A percentile compares a stretch with the other conserved stretches of the same genome.
phyloP scores from a whole-genome alignment of 345 rosid species.

The Sapria himalayana region DNA sequence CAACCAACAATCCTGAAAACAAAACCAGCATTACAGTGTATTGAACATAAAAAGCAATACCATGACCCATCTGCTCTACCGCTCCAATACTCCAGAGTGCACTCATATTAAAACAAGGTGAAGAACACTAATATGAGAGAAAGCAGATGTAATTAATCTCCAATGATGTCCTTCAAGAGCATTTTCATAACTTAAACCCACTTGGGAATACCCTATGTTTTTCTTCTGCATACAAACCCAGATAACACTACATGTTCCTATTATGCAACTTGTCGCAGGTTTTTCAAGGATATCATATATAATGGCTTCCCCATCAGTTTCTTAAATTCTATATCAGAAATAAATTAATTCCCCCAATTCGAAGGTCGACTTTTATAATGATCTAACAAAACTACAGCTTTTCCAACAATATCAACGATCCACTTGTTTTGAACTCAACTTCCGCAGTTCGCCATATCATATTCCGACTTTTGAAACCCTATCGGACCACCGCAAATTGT shows the following conservation, averaged over 20 bases:
- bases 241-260: conserved; percentile 45
- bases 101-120: conserved; percentile 98
- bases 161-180: conserved; percentile 72
- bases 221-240: conserved; percentile 92
- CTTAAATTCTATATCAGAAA: no score
- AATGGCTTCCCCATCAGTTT: conserved; percentile 86
- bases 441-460: no score
- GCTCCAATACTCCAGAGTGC: conserved; percentile 96
- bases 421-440: no score
- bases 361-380: no score
- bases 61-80: conserved; percentile 72
- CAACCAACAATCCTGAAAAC: conserved; percentile 52
- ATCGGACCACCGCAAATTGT: no score
- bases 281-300: conserved; percentile 58
- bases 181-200: conserved; percentile 74
- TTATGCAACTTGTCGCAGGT: conserved; percentile 67
- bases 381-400: no score
- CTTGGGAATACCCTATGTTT: conserved; percentile 68
- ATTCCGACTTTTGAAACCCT: no score
- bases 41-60: conserved; percentile 63
- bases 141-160: conserved; percentile 90
- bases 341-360: no score
- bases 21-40: conserved; percentile 65
- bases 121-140: conserved; percentile 75
- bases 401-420: no score